Conservation (phyloP, 2,329 filamentous ascomycete species). For the Lachnellula hyalina region DNA sequence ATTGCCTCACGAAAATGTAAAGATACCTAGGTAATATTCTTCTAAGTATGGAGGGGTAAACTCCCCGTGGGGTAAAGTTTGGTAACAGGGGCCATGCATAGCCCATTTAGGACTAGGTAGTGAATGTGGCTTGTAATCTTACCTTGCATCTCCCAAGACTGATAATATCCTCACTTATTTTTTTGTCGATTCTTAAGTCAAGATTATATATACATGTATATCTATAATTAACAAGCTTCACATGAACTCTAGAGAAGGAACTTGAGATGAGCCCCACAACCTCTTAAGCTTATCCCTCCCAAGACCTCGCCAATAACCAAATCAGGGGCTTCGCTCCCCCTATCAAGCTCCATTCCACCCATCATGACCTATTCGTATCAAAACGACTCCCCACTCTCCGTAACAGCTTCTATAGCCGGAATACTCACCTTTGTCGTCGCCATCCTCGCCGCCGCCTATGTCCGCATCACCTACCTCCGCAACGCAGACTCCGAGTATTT, state of each 20-base stretch:
- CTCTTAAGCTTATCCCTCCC: neutral
- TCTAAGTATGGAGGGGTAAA: neutral
- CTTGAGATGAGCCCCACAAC: neutral
- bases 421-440: slow-evolving; percentile 46
- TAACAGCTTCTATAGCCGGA: slow-evolving; percentile 39
- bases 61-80: neutral
- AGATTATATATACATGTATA: neutral
- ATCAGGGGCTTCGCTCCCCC: neutral
- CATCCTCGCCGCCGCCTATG: slow-evolving; percentile 39
- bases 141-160: neutral
- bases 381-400: slow-evolving; percentile 41
- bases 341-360: neutral
- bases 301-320: neutral
- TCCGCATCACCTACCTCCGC: slow-evolving; percentile 40
- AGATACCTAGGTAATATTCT: too few relatives aligned
- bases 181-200: too few relatives aligned
- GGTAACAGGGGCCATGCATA: too few relatives aligned
- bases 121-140: neutral
- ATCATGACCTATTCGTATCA: neutral
- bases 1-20: too few relatives aligned
- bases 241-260: neutral
- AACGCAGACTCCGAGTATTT: slow-evolving; percentile 44
- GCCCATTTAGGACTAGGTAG: neutral
- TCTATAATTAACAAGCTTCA: neutral
- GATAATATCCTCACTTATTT: neutral